Conservation (phyloP, 371 early-diverging fungal species). For the Apophysomyces sp. region DNA sequence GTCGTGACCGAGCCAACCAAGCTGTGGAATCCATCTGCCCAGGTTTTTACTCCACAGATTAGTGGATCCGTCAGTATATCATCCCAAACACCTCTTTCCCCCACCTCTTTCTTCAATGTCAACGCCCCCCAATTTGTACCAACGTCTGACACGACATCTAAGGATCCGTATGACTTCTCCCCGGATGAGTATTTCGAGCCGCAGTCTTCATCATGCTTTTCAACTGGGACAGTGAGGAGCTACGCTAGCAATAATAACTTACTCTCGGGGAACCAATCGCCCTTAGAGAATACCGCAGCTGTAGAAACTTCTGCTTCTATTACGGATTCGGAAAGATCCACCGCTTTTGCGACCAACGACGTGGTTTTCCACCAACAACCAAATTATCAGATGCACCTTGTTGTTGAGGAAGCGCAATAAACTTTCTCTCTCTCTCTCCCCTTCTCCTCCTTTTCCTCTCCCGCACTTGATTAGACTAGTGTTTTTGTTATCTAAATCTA, state of each 20-base stretch:
- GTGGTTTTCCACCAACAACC: no score
- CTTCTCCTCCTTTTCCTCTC: no score
- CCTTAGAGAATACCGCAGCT: background rate
- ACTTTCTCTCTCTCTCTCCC: no score
- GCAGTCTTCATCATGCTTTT: background rate
- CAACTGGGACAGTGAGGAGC: background rate
- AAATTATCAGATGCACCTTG: no score
- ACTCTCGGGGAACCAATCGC: background rate
- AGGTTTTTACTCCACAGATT: background rate
- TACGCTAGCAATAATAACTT: background rate
- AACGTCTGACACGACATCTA: background rate
- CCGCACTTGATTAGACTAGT: no score
- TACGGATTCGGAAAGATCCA: background rate
- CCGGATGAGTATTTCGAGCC: background rate
- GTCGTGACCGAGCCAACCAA: background rate
- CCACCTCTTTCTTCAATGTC: background rate
- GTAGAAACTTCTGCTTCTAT: background rate
- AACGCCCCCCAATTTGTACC: background rate
- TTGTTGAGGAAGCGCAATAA: no score
- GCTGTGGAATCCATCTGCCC: background rate
- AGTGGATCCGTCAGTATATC: background rate
- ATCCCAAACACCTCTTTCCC: background rate
- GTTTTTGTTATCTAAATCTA: no score
- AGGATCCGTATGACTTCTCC: background rate
- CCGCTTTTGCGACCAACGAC: background rate